Percentiles rank a stretch among this genome's conserved stretches.
Evolutionary conservation across 306 rosid species (phyloP).

Genomic region (Quercus parvula): DNA sequence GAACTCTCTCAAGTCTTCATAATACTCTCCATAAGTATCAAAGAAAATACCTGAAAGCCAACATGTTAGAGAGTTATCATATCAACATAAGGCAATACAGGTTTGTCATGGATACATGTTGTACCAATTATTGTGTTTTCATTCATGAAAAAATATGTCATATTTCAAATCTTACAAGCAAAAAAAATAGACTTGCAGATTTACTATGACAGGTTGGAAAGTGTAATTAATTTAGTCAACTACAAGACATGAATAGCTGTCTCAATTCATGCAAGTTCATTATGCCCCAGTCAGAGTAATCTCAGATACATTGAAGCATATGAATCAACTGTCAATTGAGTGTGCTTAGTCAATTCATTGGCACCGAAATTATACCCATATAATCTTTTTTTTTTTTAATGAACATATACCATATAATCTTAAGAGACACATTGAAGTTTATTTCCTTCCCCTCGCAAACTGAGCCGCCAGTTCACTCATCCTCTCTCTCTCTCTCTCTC

Average conservation of each 20-base stretch:
- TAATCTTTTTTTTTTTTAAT: background rate
- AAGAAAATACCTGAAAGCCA: slow-evolving; percentile 77
- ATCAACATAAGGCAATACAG: background rate
- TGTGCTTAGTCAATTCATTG: background rate
- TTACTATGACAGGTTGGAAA: background rate
- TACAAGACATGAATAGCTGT: background rate
- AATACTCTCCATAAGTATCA: slow-evolving; percentile 96
- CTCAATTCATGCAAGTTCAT: background rate
- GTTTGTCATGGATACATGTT: background rate
- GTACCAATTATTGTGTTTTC: background rate
- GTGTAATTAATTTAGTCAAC: background rate
- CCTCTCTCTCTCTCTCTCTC: background rate
- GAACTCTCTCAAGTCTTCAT: slow-evolving; percentile 88
- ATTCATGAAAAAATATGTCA: background rate
- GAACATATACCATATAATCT: too few relatives aligned
- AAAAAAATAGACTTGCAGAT: background rate
- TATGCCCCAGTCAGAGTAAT: background rate
- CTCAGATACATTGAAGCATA: background rate
- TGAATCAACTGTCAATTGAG: background rate
- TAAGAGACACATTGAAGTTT: background rate
- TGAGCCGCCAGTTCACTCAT: background rate
- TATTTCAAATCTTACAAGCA: background rate
- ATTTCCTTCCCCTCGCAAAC: background rate
- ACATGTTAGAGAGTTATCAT: slow-evolving; percentile 2
- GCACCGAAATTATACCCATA: background rate